Conservation (phyloP, 495 filamentous ascomycete genomes). For the Glutinoglossum americanum region DNA sequence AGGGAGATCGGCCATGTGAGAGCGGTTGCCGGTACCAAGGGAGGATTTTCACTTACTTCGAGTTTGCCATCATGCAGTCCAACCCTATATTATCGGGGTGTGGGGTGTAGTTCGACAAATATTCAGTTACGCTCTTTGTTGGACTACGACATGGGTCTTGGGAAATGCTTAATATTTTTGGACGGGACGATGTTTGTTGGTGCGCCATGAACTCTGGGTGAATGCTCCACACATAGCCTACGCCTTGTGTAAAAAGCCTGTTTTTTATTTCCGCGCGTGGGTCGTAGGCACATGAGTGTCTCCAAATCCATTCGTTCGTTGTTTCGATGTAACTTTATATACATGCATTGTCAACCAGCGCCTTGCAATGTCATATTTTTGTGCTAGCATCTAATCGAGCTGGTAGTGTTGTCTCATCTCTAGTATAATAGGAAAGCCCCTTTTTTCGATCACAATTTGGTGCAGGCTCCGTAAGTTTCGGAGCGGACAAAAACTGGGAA, state of each 20-base stretch:
- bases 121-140: no score
- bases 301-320: not conserved
- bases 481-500: not conserved
- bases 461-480: not conserved
- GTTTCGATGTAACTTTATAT: not conserved
- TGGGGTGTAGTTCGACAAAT: not conserved
- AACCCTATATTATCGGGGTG: not conserved
- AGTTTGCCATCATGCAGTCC: conserved; percentile 35
- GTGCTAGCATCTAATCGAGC: not conserved
- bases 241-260: no score
- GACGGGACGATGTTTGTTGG: no score
- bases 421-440: not conserved
- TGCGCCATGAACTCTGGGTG: no score
- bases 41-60: conserved; percentile 30
- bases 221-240: no score
- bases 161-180: no score
- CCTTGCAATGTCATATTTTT: not conserved
- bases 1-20: conserved; percentile 15
- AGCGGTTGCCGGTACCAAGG: no score
- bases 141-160: no score
- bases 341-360: not conserved
- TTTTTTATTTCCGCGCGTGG: no score
- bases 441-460: not conserved
- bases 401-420: not conserved
- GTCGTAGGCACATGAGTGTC: not conserved